Evolutionary conservation across 768 basidiomycete species (phyloP), one percentile per base, ranked within the genome.

Genomic region (Amanita molliuscula): DNA sequence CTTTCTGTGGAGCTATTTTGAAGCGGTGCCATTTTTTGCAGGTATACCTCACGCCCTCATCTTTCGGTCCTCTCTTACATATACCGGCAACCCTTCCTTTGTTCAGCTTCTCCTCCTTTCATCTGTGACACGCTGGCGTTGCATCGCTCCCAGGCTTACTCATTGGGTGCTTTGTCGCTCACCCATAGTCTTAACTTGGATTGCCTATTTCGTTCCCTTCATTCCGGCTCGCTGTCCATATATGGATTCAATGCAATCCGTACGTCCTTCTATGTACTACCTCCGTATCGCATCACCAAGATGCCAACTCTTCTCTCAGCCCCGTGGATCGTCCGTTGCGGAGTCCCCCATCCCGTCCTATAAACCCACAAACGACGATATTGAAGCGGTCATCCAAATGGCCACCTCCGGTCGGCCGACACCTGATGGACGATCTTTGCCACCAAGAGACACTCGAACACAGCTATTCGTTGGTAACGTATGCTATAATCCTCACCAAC

Each of bases 391-490:
- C 59, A 96, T 96, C 54, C 87, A 88, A 61, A 78, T 84, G 66
- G 92, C 92, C n/a, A 94, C 88, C 53, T 79, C 88, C 6, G 71
- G 80, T 5, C 70, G 77, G n/a, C 63, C 75, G 3, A 63, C 77
- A 1, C 58, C 69, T 18, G 78, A 81, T 56, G 67, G 72, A 42
- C 66, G 76, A 48, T 40, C 63, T 1, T 59, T 56, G 42, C 79
- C 79, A 0, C 68, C 77, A 34, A 77, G 80, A 48, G 95, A 99
- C 64, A 95, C 92, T 3, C 76, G 95, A 47, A 93, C 94, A 0
- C 94, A 97, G 68, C 76, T 99, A 6, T 98, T 95, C 60, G 88
- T 98, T 21, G 93, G 92, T 54, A 99, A 99, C 66, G 92, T 94
- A 66, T 54, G 85, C 53, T 34, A 13, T 40, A 35, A 41, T 49